These are phyloP conservation scores for Arthrobotrys musiformis DNA, from an alignment of 2,329 filamentous ascomycete genomes.

Conservation along the genomic window DNA sequence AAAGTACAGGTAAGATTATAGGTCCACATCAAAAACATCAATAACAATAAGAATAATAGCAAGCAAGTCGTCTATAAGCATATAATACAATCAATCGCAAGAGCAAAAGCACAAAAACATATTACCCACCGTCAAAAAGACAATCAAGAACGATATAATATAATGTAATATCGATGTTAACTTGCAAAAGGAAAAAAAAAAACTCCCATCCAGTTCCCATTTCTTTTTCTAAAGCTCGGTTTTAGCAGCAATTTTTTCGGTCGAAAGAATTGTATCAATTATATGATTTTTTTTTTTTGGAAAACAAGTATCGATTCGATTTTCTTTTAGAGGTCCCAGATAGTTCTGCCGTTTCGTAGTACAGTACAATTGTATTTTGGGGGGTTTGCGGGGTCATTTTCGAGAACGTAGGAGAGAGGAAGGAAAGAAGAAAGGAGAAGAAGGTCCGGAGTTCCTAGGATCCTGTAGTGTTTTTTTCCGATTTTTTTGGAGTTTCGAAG, in stretches of 20 bases:
- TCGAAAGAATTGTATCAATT: not conserved
- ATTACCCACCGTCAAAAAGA: not conserved
- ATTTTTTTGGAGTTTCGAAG: not conserved
- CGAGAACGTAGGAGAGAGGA: not conserved
- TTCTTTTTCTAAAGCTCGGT: constrained; percentile 20
- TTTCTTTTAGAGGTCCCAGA: no score
- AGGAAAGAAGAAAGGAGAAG: not conserved
- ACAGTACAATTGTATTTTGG: not conserved
- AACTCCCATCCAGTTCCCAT: constrained; percentile 4
- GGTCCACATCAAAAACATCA: constrained; percentile 2
- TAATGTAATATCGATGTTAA: no score
- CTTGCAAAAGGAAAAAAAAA: constrained; percentile 11
- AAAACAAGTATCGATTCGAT: not conserved
- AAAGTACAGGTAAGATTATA: not conserved
- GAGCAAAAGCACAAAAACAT: constrained; percentile 1
- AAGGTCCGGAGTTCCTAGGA: not conserved
- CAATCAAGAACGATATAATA: no score
- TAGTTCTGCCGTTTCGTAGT: constrained; percentile 3
- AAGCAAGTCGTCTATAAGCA: constrained; percentile 42
- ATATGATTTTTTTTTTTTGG: no score
- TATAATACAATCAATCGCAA: constrained; percentile 22
- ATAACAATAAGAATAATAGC: not conserved
- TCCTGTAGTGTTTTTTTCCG: not conserved
- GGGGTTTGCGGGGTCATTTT: not conserved
- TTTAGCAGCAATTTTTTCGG: not conserved